Percentiles rank a stretch among this genome's conserved stretches.
phyloP scores from a whole-genome alignment of 805 yeast species.

The Sugiyamaella qingdaonensis region DNA sequence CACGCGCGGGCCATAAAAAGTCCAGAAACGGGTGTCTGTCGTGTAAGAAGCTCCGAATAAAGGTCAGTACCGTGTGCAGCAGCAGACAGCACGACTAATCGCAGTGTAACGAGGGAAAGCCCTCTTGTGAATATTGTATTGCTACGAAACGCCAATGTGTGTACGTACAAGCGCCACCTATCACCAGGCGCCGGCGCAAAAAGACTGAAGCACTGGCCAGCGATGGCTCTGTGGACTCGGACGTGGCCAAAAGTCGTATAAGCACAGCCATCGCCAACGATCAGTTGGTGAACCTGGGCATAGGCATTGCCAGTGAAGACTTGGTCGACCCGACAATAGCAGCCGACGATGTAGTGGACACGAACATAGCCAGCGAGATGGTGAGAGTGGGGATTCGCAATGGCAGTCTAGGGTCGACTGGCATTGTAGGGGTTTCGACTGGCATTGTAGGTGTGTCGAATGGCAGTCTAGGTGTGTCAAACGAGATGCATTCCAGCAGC shows the following conservation, averaged over 20 bases:
- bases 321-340: too few species aligned
- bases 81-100: neutral
- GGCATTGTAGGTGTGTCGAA: too few species aligned
- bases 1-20: slow-evolving; percentile 3
- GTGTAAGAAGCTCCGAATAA: slow-evolving; percentile 18
- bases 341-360: too few species aligned
- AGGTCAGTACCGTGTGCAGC: slow-evolving; percentile 9
- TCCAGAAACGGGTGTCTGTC: slow-evolving; percentile 19
- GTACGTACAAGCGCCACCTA: slow-evolving; percentile 10
- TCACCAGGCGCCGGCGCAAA: slow-evolving; percentile 1
- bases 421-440: too few species aligned
- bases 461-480: too few species aligned
- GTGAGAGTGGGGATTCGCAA: too few species aligned
- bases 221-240: neutral
- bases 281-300: too few species aligned
- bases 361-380: too few species aligned
- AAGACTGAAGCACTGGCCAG: neutral
- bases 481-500: neutral
- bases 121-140: slow-evolving; percentile 17
- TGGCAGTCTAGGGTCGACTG: too few species aligned
- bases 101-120: slow-evolving; percentile 19
- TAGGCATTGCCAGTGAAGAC: too few species aligned
- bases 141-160: slow-evolving; percentile 13
- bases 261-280: too few species aligned
- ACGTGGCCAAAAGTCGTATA: too few species aligned